Evolutionary conservation across 2,329 filamentous ascomycete species (phyloP), one percentile per base, ranked within the genome.

Genomic region (Simplicillium aogashimaense): DNA sequence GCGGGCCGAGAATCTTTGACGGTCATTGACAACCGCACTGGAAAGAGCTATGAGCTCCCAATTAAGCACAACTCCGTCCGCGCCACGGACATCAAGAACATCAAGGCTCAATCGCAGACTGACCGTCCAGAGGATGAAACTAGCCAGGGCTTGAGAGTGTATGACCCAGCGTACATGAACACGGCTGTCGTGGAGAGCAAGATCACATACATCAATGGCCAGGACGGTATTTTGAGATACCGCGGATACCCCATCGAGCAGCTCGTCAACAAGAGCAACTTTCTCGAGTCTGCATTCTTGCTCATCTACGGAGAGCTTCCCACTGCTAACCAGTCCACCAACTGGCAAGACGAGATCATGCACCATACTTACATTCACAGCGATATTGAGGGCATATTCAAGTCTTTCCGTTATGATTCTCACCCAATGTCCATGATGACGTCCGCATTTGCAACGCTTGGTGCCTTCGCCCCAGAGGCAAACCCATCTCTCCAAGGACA

Each of bases 181-280:
- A 72, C 69, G 2, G 67, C 68, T 14, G 69, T 70, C 2, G 61
- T 71, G 15, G 55, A 66, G 55, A 67, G 63, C 49, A 61, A 54
- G 37, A 72, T 72, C 50, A 71, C 67, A 20, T 72, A 71, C 57
- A 72, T 72, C 52, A 70, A 72, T 50, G 70, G 70, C 29, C 61
- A 60, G 43, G 66, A 70, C 16, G 70, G 70, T 29, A 66, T 70
- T 35, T 57, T 74, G 29, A 66, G 68, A 32, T 74, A 73, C 50
- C 65, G 70, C 8, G 69, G 68, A 32, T 71, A 72, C 49, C 65
- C 66, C 7, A 71, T 73, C 43, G 61, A 73, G 50, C 65, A 74
- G 52, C 53, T 74, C 7, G 67, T 69, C 16, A 58, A 64, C 48
- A 64, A 64, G 51, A 66, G 66, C 48, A 64, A 64, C 45, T 74